phyloP scores from a whole-genome alignment of 1,139 yeast genomes.

The Geotrichum australiense region DNA sequence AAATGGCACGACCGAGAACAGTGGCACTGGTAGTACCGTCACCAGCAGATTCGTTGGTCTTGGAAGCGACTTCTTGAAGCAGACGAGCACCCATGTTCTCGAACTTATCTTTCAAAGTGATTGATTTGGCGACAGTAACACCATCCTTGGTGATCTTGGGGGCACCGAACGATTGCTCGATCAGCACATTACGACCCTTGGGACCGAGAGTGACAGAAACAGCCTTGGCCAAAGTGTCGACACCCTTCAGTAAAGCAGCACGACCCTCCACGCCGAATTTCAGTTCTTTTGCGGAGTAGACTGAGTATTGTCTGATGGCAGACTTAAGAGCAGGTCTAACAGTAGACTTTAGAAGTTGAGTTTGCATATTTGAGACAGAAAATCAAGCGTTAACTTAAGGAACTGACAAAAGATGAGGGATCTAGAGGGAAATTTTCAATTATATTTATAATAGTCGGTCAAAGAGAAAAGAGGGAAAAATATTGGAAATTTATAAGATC shows the following conservation, averaged over 20 bases:
- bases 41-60: slow-evolving; percentile 98
- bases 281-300: slow-evolving; percentile 77
- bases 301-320: slow-evolving; percentile 34
- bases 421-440: too few relatives aligned
- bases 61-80: slow-evolving; percentile 95
- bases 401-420: too few relatives aligned
- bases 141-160: slow-evolving; percentile 99
- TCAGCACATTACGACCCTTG: slow-evolving; percentile 95
- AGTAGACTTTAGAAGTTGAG: slow-evolving; percentile 18
- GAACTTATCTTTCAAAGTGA: slow-evolving; percentile 82
- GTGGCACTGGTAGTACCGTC: slow-evolving; percentile 99
- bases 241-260: slow-evolving; percentile 94
- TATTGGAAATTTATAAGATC: too few relatives aligned
- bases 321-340: slow-evolving; percentile 19
- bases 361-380: slow-evolving; percentile 8
- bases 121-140: slow-evolving; percentile 93
- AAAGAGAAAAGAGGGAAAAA: too few relatives aligned
- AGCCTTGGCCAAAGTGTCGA: slow-evolving; percentile 93
- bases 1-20: slow-evolving; percentile 92
- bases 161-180: slow-evolving; percentile 94
- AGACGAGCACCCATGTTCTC: slow-evolving; percentile 96
- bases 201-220: slow-evolving; percentile 97
- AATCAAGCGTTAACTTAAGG: too few relatives aligned
- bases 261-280: slow-evolving; percentile 98
- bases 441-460: too few relatives aligned